Percentiles rank a stretch among this genome's conserved stretches.
Conservation (phyloP, 2,329 filamentous ascomycete species). For the Colletotrichum costaricense region DNA sequence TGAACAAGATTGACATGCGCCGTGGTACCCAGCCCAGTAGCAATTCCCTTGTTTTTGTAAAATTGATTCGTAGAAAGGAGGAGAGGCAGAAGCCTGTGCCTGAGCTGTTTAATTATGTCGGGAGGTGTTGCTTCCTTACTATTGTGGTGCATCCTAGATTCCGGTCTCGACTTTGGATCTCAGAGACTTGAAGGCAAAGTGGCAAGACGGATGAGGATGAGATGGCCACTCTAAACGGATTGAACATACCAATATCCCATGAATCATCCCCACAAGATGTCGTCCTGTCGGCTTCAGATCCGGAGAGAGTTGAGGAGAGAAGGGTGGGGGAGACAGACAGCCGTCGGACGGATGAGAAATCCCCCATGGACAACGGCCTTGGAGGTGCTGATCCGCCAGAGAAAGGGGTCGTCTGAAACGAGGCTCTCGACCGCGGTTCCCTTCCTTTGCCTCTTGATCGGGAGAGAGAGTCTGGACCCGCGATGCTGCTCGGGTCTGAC, state of each 20-base stretch:
- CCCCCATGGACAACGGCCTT: not conserved
- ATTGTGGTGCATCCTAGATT: not conserved
- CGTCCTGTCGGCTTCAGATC: not conserved
- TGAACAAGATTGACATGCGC: not conserved
- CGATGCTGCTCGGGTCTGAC: not conserved
- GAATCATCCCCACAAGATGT: not conserved
- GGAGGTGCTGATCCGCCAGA: conserved; percentile 2
- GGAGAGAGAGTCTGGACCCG: not conserved
- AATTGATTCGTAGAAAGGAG: not conserved
- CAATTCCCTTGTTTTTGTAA: not conserved
- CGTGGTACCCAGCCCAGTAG: not conserved
- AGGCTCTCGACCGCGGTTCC: conserved; percentile 9
- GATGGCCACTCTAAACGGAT: not conserved
- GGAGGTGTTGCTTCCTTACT: not conserved
- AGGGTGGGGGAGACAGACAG: not conserved
- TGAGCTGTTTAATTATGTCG: not conserved
- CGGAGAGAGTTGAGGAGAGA: not conserved
- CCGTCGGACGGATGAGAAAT: not conserved
- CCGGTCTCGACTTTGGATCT: not conserved
- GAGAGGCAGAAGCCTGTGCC: not conserved
- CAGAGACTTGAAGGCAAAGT: not conserved
- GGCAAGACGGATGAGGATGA: not conserved
- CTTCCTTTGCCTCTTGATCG: not conserved
- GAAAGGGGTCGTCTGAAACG: conserved; percentile 22
- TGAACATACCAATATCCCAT: not conserved